These are phyloP conservation scores for Sugiyamaella boreocaroliniensis DNA, from an alignment of 805 yeast genomes.

Conservation along the genomic window DNA sequence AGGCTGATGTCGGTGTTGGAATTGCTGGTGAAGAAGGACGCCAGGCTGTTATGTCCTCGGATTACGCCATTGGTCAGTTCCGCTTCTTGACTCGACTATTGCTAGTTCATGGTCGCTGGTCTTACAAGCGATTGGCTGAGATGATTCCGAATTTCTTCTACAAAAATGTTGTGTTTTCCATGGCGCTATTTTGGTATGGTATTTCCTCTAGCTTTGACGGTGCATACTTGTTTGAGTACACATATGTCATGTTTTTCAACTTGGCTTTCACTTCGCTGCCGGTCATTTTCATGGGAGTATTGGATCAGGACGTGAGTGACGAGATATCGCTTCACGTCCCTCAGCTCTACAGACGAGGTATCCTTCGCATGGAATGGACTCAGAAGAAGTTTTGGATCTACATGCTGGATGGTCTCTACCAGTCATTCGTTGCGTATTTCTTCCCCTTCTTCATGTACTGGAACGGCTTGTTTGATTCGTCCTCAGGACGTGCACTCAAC, in stretches of 20 bases:
- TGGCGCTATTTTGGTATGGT: conserved; percentile 76
- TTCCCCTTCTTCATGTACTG: conserved; percentile 59
- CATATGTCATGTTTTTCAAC: conserved; percentile 72
- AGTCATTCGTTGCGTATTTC: conserved; percentile 60
- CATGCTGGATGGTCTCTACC: conserved; percentile 69
- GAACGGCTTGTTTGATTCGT: conserved; percentile 36
- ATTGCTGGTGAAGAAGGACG: conserved; percentile 86
- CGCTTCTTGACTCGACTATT: conserved; percentile 58
- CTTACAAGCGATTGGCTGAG: conserved; percentile 65
- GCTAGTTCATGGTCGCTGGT: conserved; percentile 78
- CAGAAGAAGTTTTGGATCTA: conserved; percentile 53
- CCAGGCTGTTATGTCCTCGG: conserved; percentile 82
- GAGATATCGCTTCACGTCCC: conserved; percentile 62
- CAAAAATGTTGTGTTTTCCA: conserved; percentile 68
- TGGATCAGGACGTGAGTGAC: conserved; percentile 74
- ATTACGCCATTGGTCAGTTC: conserved; percentile 78
- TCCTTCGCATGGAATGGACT: conserved; percentile 59
- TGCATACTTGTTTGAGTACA: conserved; percentile 68
- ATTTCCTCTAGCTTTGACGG: conserved; percentile 66
- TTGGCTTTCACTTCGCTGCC: conserved; percentile 80
- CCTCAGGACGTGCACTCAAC: conserved; percentile 48
- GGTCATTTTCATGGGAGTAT: conserved; percentile 62
- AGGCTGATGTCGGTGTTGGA: conserved; percentile 79
- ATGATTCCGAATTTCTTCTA: conserved; percentile 79
- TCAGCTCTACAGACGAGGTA: conserved; percentile 62